Evolutionary conservation across 2,329 filamentous ascomycete species (phyloP).

Genomic region (Xylaria multiplex): DNA sequence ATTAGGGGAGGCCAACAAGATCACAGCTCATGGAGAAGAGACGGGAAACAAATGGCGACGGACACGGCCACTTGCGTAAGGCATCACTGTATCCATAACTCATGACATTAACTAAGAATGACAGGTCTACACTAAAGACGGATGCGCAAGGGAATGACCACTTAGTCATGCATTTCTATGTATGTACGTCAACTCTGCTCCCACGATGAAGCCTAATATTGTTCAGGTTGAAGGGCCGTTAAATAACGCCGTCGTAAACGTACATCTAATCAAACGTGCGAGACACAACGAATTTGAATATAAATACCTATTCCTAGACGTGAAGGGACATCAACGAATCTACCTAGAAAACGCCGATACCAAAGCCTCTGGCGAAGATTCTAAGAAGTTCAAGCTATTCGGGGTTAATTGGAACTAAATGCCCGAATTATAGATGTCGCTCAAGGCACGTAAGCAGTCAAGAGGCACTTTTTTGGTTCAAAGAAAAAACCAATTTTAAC

Average conservation of each 20-base stretch:
- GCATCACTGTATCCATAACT: background rate
- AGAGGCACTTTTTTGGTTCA: background rate
- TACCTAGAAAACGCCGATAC: constrained; percentile 72
- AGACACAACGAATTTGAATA: constrained; percentile 78
- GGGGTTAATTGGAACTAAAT: constrained; percentile 67
- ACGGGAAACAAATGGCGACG: constrained; percentile 84
- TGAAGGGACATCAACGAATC: constrained; percentile 74
- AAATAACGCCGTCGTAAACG: constrained; percentile 75
- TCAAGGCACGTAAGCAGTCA: background rate
- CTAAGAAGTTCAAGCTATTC: constrained; percentile 65
- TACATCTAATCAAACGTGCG: constrained; percentile 79
- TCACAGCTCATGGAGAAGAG: constrained; percentile 82
- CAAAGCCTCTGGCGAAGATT: constrained; percentile 48
- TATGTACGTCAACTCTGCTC: constrained; percentile 52
- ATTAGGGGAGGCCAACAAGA: constrained; percentile 78
- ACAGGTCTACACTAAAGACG: constrained; percentile 72
- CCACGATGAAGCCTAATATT: constrained; percentile 40
- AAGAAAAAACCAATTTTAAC: constrained; percentile 2
- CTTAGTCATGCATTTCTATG: constrained; percentile 85
- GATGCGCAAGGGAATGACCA: constrained; percentile 83
- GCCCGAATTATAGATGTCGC: background rate
- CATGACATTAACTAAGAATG: constrained; percentile 24
- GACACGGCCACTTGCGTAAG: constrained; percentile 69
- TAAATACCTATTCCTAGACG: constrained; percentile 81
- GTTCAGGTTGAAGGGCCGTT: constrained; percentile 77